Base-by-base conservation (phyloP, 108 stramenopile species). In the Cyclostephanos tholiformis region DNA sequence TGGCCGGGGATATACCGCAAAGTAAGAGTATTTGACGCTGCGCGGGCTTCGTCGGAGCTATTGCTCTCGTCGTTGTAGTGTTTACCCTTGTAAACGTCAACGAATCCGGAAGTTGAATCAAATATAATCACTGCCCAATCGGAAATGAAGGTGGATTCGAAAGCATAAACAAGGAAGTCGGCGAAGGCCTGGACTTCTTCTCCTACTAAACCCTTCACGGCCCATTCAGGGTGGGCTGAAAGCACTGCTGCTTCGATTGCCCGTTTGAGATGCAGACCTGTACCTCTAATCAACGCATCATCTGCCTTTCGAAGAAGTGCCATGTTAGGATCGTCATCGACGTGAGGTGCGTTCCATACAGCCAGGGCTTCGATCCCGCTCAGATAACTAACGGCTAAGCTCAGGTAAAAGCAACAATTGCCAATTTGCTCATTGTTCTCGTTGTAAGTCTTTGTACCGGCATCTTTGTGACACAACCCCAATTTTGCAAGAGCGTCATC, bases 121-220 rank as follows among this genome's bases (percentile, higher is more conserved):
- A 86, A 88, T 0, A 88, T 73, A 22, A 80, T 78, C 3, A 88
- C 76, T 9, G 87, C 85, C 87, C 85, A 88, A 48, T 88, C 87
- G 66, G 76, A 84, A 19, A 88, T 20, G 10, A 86, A 58, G 17
- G 85, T 84, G 23, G 83, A 82, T 56, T 88, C 87, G 4, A 88
- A 72, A 5, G 73, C 60, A 52, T 88, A 88, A 19, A 88, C 87
- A 27, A 88, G 61, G 71, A 88, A 88, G 65, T 88, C 87, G 2
- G 85, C 84, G 63, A 88, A 88, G 14, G 87, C 87, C 57, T 88
- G 80, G 2, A 84, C 80, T 74, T 86, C 79, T 72, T 88, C 87
- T 8, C 87, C 87, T 20, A 88, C 87, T 51, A 84, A 72, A 17
- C 83, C 87, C 69, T 51, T 51, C 8, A 80, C 83, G 30, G 72